Evolutionary conservation across 2,329 filamentous ascomycete species (phyloP).

Genomic region (Diplodia corticola): DNA sequence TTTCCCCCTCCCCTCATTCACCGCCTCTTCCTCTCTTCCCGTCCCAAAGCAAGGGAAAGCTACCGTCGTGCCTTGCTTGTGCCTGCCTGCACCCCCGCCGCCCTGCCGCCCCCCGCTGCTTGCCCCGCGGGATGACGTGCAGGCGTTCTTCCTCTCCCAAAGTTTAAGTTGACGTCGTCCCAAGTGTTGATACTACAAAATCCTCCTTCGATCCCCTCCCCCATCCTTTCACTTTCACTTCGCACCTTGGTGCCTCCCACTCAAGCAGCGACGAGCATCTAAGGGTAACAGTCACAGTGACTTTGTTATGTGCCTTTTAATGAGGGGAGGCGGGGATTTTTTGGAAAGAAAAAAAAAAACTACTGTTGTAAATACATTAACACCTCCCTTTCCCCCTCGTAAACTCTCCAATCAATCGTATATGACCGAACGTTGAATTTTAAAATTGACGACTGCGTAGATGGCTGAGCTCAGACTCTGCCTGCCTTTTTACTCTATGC

Average conservation of each 20-base stretch:
- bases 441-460: background rate
- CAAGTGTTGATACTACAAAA: background rate
- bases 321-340: too few species aligned
- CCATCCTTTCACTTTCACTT: background rate
- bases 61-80: background rate
- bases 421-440: conserved; percentile 7
- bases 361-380: background rate
- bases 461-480: background rate
- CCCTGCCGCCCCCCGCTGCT: background rate
- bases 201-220: background rate
- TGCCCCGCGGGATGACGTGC: conserved; percentile 6
- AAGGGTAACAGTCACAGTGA: background rate
- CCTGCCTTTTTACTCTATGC: background rate
- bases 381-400: background rate
- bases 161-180: conserved; percentile 13
- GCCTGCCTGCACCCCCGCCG: background rate
- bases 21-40: background rate
- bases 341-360: too few species aligned
- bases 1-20: background rate
- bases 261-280: background rate
- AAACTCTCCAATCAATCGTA: conserved; percentile 5
- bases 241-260: background rate
- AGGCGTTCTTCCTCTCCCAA: background rate
- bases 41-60: background rate
- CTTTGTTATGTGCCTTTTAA: background rate